Evolutionary conservation across 1,284 basidiomycete species (phyloP), one percentile per base, ranked within the genome.

Genomic region (Athelia sp.): DNA sequence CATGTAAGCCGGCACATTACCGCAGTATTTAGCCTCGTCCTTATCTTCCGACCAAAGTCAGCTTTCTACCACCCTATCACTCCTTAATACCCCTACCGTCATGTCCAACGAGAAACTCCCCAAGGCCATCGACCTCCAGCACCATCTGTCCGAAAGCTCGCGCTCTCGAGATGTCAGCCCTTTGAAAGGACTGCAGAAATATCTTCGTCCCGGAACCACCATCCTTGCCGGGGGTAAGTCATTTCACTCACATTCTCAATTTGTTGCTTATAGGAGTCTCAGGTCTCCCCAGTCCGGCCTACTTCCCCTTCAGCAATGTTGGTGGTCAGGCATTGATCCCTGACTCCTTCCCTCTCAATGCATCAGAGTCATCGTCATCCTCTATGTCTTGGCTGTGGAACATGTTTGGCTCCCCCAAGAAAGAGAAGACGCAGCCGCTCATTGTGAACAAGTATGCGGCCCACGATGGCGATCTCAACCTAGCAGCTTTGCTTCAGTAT

Each of bases 401-500:
- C 58, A 66, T 90, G 14, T 83, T 93, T 56, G 68, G 74, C 36
- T 40, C 68, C 11, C 58, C 55, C 3, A 66, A 64, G 19, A 70
- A 69, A 55, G 72, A 75, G 47, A 77, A 71, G 57, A 80, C 78
- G 2, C 66, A 64, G 17, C 59, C 70, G 8, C 66, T 91, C 49
- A 72, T 70, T 3, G 72, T 93, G 26, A 81, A 81, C 4, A 92
- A 89, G 66, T 82, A 75, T 55, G 61, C 76, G 56, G 63, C 61
- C 52, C 55, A 66, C 13, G 60, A 70, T 6, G 73, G 72, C 6
- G 78, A 79, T 22, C 62, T 92, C 35, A 84, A 86, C 61, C 72
- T 94, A 4, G 73, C 82, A 0, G 71, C 70, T 9, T 76, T 82
- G 14, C 72, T 94, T 24, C 91, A 94, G 65, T 94, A 93, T 58